These are phyloP conservation scores for Kodamaea neixiangensis DNA, from an alignment of 805 yeast species.

Conservation along the genomic window DNA sequence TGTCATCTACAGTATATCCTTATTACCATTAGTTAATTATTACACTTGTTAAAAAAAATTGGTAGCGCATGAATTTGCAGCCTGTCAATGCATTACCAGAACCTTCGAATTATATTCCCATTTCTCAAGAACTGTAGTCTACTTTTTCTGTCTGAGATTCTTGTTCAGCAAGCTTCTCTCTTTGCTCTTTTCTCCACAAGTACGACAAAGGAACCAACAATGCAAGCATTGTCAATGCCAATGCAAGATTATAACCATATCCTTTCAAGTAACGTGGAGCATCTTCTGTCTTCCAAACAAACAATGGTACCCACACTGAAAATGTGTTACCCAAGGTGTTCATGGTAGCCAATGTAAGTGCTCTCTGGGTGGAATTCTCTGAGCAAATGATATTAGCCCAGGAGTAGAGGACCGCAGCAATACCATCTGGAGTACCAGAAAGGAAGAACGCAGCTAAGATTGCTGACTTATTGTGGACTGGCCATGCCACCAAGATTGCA, in stretches of 20 bases:
- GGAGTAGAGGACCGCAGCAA: constrained; percentile 26
- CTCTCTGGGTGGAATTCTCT: constrained; percentile 22
- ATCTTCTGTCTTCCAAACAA: constrained; percentile 27
- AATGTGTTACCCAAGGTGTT: constrained; percentile 25
- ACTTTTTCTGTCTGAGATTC: background rate
- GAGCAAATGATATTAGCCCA: constrained; percentile 28
- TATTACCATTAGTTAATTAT: no score
- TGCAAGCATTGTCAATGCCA: constrained; percentile 14
- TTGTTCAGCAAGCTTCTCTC: constrained; percentile 4
- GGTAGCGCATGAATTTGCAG: constrained; percentile 2
- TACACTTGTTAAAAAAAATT: constrained; percentile 2
- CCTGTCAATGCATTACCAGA: background rate
- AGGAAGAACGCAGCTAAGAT: constrained; percentile 28
- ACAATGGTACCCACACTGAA: constrained; percentile 24
- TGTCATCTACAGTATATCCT: no score
- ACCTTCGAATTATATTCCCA: background rate
- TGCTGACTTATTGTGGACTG: constrained; percentile 20
- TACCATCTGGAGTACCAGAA: constrained; percentile 26
- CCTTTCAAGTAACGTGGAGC: constrained; percentile 28
- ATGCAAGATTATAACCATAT: constrained; percentile 22
- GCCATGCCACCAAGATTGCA: constrained; percentile 24
- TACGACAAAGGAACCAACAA: constrained; percentile 25
- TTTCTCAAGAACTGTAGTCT: background rate
- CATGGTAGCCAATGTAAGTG: constrained; percentile 25
- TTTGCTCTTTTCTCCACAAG: constrained; percentile 16